Evolutionary conservation across 257 asterid species (phyloP).

Genomic region (Fraxinus anomala): DNA sequence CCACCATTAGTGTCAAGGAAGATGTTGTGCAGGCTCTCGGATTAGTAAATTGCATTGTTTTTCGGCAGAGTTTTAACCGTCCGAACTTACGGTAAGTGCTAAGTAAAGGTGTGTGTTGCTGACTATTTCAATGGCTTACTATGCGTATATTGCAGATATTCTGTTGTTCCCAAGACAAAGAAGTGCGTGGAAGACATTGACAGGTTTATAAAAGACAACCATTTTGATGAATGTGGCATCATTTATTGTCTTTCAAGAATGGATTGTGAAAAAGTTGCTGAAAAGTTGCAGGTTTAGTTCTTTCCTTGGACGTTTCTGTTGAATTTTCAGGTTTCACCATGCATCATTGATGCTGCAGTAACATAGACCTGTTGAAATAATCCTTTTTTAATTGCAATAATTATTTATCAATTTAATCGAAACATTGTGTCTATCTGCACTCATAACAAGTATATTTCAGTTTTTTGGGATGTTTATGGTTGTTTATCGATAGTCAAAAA

Average conservation of each 20-base stretch:
- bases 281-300: slow-evolving; percentile 70
- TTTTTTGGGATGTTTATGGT: background rate
- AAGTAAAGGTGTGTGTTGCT: slow-evolving; percentile 24
- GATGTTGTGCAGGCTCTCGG: slow-evolving; percentile 99
- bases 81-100: slow-evolving; percentile 76
- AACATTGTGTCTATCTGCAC: slow-evolving; percentile 8
- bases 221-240: slow-evolving; percentile 94
- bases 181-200: slow-evolving; percentile 86
- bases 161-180: slow-evolving; percentile 88
- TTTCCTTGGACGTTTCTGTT: slow-evolving; percentile 25
- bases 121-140: slow-evolving; percentile 29
- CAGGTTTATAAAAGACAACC: slow-evolving; percentile 69
- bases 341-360: slow-evolving; percentile 18
- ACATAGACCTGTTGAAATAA: slow-evolving; percentile 10
- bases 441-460: slow-evolving; percentile 8
- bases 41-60: slow-evolving; percentile 84
- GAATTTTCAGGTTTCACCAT: slow-evolving; percentile 5
- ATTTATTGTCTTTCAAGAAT: slow-evolving; percentile 91
- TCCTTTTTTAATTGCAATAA: slow-evolving; percentile 11
- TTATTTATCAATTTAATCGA: background rate
- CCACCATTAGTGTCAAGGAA: slow-evolving; percentile 92
- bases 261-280: slow-evolving; percentile 97
- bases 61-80: slow-evolving; percentile 96
- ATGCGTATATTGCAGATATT: slow-evolving; percentile 68
- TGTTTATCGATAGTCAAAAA: background rate